Conservation (phyloP, 1,284 basidiomycete species). For the Quambalaria eucalypti region DNA sequence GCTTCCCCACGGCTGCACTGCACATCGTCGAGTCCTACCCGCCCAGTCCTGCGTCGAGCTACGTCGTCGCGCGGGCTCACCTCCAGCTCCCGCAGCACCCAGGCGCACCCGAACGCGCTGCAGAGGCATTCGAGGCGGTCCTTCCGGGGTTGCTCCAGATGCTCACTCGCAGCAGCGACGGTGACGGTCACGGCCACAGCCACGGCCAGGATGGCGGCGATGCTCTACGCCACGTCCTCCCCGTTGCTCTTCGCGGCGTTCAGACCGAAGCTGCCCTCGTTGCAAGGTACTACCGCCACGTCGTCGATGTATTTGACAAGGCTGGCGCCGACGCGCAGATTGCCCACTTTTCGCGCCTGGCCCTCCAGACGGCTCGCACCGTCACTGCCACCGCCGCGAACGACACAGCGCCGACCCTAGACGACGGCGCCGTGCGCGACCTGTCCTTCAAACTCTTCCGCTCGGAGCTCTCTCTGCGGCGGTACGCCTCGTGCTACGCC, state of each 20-base stretch:
- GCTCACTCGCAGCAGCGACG: too few species aligned
- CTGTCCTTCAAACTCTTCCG: slow-evolving; percentile 36
- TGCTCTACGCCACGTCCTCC: neutral
- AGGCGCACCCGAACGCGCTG: too few species aligned
- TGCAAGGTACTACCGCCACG: slow-evolving; percentile 14
- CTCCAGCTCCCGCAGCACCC: too few species aligned
- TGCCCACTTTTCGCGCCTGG: neutral
- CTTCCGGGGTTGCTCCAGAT: neutral
- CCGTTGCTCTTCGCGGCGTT: neutral
- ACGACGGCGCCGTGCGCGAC: slow-evolving; percentile 15
- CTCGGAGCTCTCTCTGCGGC: slow-evolving; percentile 26
- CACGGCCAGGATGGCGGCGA: too few species aligned
- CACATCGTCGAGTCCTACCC: too few species aligned
- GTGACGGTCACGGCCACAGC: too few species aligned
- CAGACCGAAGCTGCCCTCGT: neutral
- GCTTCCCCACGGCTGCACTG: too few species aligned
- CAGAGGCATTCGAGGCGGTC: neutral
- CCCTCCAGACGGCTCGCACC: neutral
- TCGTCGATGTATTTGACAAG: slow-evolving; percentile 23
- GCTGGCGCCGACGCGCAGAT: slow-evolving; percentile 11
- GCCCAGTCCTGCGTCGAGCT: too few species aligned
- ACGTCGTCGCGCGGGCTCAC: too few species aligned
- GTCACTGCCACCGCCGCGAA: neutral
- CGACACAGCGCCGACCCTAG: too few species aligned
- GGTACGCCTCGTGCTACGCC: slow-evolving; percentile 27